Percentiles rank a stretch among this genome's conserved stretches.
Evolutionary conservation across 2,329 filamentous ascomycete species (phyloP).

Genomic region (Phialophora expanda): DNA sequence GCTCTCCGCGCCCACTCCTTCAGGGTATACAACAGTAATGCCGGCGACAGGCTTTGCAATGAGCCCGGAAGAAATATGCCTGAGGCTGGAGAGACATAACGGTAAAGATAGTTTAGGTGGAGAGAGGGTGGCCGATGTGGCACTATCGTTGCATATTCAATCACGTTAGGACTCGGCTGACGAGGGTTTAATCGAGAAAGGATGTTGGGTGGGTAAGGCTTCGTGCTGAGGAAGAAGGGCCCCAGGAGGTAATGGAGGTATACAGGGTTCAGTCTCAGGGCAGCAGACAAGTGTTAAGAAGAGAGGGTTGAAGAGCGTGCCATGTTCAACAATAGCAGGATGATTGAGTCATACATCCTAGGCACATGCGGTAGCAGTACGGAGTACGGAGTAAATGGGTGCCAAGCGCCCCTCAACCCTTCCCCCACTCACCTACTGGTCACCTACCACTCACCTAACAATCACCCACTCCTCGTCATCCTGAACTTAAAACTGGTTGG

Average conservation of each 20-base stretch:
- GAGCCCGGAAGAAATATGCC: not conserved
- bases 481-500: too few relatives aligned
- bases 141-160: conserved; percentile 1
- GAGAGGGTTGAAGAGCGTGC: not conserved
- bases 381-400: not conserved
- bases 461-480: not conserved
- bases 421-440: not conserved
- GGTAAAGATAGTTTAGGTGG: not conserved
- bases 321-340: not conserved
- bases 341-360: not conserved
- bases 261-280: not conserved
- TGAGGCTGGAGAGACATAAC: conserved; percentile 5
- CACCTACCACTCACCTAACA: not conserved
- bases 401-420: not conserved
- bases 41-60: not conserved
- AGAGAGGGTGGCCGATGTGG: not conserved
- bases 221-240: not conserved
- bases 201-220: not conserved
- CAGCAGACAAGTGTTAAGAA: not conserved
- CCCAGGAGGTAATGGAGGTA: not conserved
- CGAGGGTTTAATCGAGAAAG: not conserved
- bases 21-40: not conserved
- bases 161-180: not conserved
- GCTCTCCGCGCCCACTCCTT: not conserved
- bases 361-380: not conserved